Conservation (phyloP, 257 asterid genomes). For the Ajuga chamaepitys region DNA sequence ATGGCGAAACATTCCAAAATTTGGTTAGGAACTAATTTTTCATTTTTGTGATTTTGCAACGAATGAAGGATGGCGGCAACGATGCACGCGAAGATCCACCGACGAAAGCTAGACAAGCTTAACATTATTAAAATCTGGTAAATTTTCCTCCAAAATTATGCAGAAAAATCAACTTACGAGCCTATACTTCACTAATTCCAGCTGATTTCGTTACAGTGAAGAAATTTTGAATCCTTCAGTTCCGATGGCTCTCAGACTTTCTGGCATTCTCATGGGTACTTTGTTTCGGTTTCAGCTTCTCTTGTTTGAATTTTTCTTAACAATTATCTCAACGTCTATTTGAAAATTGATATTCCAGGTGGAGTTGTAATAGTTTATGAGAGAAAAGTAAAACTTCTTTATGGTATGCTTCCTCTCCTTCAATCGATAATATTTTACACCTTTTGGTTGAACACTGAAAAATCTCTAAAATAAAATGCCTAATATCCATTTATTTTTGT, state of each 20-base stretch:
- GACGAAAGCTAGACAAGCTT: conserved; percentile 65
- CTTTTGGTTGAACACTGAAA: not conserved
- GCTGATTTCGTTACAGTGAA: conserved; percentile 43
- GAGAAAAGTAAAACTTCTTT: conserved; percentile 84
- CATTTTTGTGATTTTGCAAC: too few relatives aligned
- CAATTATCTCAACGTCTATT: not conserved
- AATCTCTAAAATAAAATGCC: not conserved
- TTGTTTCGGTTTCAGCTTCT: not conserved
- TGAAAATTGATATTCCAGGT: conserved; percentile 31
- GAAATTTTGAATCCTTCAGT: conserved; percentile 83
- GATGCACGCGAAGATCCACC: conserved; percentile 64
- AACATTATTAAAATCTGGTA: conserved; percentile 80
- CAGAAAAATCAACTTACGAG: not conserved
- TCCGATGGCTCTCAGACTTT: conserved; percentile 96
- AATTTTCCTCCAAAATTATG: not conserved
- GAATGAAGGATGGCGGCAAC: conserved; percentile 99
- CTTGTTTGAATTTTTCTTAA: not conserved
- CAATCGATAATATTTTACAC: not conserved
- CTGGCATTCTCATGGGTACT: conserved; percentile 96
- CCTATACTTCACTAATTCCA: not conserved
- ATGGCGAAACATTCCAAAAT: too few relatives aligned
- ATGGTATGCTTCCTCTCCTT: conserved; percentile 36
- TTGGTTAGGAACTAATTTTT: too few relatives aligned
- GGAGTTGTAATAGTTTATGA: conserved; percentile 95
- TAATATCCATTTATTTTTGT: not conserved